A percentile compares a stretch with the other conserved stretches of the same genome.
These are phyloP conservation scores for Erigeron canadensis DNA, from an alignment of 129 eudicot species.

Conservation along the genomic window DNA sequence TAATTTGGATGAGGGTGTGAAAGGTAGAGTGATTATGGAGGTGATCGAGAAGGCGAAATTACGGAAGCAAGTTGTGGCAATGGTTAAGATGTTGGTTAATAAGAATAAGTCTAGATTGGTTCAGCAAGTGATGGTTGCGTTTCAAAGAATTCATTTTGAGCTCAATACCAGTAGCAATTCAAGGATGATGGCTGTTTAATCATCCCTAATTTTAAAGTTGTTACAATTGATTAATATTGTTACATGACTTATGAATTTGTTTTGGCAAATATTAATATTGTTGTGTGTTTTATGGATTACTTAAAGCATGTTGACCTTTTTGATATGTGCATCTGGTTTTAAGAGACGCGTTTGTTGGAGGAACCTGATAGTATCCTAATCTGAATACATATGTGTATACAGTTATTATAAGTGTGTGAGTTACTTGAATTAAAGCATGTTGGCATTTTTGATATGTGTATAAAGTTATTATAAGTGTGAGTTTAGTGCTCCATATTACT, in stretches of 20 bases:
- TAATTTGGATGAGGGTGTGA: constrained; percentile 41
- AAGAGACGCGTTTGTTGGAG: no score
- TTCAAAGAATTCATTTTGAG: constrained; percentile 47
- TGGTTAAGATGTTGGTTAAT: constrained; percentile 55
- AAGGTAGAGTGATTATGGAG: constrained; percentile 50
- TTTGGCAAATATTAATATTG: neutral
- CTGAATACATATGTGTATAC: no score
- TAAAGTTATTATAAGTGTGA: no score
- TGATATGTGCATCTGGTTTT: neutral
- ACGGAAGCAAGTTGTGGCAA: constrained; percentile 51
- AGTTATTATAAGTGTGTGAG: no score
- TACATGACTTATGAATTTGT: neutral
- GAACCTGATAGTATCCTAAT: no score
- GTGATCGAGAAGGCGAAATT: constrained; percentile 44
- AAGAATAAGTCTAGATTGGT: constrained; percentile 53
- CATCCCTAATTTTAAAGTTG: no score
- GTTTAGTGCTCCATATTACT: no score
- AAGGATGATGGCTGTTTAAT: constrained; percentile 20
- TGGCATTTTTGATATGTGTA: no score
- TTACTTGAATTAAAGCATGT: no score
- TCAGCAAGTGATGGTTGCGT: constrained; percentile 54
- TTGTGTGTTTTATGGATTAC: neutral
- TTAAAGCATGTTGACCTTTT: neutral
- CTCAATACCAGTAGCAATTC: constrained; percentile 15
- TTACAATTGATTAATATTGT: no score